phyloP scores from a whole-genome alignment of 169 alveolate species.

The Pseudocohnilembus persalinus region DNA sequence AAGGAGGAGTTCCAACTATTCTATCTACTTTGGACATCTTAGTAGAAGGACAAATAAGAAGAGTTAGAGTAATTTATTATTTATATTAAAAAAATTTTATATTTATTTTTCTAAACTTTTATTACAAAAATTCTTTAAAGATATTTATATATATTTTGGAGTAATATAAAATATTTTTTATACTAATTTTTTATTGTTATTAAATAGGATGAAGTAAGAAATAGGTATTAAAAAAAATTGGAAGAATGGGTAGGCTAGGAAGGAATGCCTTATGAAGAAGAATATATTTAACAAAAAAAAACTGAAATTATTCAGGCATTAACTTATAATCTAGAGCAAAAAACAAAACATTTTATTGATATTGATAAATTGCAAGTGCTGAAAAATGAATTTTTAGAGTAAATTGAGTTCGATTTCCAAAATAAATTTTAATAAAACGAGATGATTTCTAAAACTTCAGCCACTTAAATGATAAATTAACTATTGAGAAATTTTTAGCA shows the following conservation, averaged over 20 bases:
- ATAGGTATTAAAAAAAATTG: neutral
- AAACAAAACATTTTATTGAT: neutral
- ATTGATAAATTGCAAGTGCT: neutral
- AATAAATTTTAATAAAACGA: too few relatives aligned
- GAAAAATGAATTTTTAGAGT: neutral
- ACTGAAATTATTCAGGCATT: neutral
- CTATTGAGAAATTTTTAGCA: neutral
- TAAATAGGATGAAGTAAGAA: conserved; percentile 9
- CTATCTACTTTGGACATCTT: conserved; percentile 40
- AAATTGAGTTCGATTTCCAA: neutral
- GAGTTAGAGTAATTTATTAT: conserved; percentile 12
- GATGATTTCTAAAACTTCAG: neutral
- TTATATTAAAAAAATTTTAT: conserved; percentile 7
- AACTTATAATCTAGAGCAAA: neutral
- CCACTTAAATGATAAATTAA: neutral
- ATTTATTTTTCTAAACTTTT: conserved; percentile 5
- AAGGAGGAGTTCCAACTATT: conserved; percentile 84
- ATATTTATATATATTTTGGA: conserved; percentile 20
- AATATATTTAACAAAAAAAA: too few relatives aligned
- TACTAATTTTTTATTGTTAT: conserved; percentile 9
- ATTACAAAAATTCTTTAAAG: conserved; percentile 19
- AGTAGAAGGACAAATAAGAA: conserved; percentile 26
- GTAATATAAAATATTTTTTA: neutral
- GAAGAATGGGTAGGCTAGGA: neutral
- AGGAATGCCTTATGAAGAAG: neutral